phyloP scores from a whole-genome alignment of 768 basidiomycete genomes.

The Dendrothele bispora region DNA sequence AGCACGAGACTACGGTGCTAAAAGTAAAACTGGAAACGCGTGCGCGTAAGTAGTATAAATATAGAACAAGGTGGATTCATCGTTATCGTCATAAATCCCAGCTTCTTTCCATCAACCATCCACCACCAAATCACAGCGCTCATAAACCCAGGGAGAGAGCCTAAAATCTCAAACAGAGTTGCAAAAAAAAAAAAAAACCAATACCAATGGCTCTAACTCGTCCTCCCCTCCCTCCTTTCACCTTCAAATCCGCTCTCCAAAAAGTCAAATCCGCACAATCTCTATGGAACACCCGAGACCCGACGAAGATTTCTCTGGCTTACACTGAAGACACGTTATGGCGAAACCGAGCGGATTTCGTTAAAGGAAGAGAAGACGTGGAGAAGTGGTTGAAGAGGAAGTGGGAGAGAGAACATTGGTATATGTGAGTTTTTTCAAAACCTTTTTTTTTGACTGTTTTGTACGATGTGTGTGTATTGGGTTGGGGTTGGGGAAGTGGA shows the following conservation, averaged over 20 bases:
- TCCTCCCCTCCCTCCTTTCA: constrained; percentile 17
- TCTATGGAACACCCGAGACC: constrained; percentile 47
- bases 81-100: no score
- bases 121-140: no score
- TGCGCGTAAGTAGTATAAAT: no score
- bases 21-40: no score
- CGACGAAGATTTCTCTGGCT: constrained; percentile 38
- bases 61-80: no score
- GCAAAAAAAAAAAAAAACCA: neutral
- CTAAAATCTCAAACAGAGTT: no score
- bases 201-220: neutral
- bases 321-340: constrained; percentile 55
- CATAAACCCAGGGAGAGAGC: no score
- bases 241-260: constrained; percentile 27
- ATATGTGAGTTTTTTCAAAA: constrained; percentile 25
- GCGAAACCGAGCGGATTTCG: constrained; percentile 56
- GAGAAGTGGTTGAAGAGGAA: constrained; percentile 47
- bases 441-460: neutral
- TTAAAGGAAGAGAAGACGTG: constrained; percentile 42
- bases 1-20: no score
- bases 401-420: constrained; percentile 52
- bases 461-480: neutral
- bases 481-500: neutral
- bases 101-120: no score
- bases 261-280: constrained; percentile 55